Evolutionary conservation across 495 filamentous ascomycete genomes (phyloP), one percentile per base, ranked within the genome.

Genomic region (Cercophora samala): DNA sequence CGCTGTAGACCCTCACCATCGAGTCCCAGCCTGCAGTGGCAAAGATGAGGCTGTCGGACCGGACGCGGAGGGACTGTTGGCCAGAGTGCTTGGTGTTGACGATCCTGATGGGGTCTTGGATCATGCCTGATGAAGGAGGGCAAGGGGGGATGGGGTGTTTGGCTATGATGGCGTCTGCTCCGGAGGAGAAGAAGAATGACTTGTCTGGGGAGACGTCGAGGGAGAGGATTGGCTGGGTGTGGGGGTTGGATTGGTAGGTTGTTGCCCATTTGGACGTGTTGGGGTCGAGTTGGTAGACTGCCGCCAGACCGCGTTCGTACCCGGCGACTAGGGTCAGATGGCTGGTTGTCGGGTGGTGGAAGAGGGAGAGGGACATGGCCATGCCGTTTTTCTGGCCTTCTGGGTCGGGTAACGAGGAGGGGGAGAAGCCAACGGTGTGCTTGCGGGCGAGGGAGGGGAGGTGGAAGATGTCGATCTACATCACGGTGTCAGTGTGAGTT

Each of bases 11-110:
- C 19, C 95, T 79, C 0, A 92, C 79, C 54, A 86, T 85, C 0
- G 87, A 84, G 76, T 99, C 95, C 95, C 95, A 99, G 13, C 95
- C 95, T 8, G 92, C 95, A 0, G 95, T 97, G 15, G 90, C 92
- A 72, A 97, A 92, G 6, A 97, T 81, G 73, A 85, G 89, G 5
- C 87, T 90, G 76, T 99, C 95, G 5, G 84, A 86, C 8, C 95
- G 86, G n/a, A 97, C 83, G 8, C 77, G 76, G 15, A 98, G 76
- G 9, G 86, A 84, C 75, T 99, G 95, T 74, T 97, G 95, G 5
- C 95, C 95, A 0, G 92, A 85, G 75, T 98, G 95, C 69, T 90
- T 92, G 2, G 95, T 97, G 67, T 91, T 86, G 32, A 89, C 60
- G 0, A 76, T 75, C 70, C 88, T 90, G 23, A 88, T 64, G 0